These are phyloP conservation scores for Bauhinia variegata DNA, from an alignment of 306 rosid species.

Conservation along the genomic window DNA sequence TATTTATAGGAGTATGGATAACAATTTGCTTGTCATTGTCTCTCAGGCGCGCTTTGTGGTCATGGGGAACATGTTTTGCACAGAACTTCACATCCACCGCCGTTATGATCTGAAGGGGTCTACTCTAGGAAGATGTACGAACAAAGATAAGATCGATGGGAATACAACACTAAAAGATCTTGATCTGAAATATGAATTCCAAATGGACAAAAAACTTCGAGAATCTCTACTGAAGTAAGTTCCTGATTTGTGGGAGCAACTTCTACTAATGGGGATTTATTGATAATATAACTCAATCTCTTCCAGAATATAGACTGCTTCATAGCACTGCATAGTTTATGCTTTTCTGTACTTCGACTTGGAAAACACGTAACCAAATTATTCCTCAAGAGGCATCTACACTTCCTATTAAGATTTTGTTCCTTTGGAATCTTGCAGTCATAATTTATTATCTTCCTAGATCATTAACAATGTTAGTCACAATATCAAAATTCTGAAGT, in stretches of 20 bases:
- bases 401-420: too few species aligned
- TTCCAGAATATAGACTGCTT: too few species aligned
- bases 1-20: slow-evolving; percentile 23
- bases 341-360: too few species aligned
- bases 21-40: slow-evolving; percentile 36
- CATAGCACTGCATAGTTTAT: too few species aligned
- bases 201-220: slow-evolving; percentile 92
- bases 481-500: too few species aligned
- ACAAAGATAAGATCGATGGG: slow-evolving; percentile 56
- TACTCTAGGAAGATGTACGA: slow-evolving; percentile 75
- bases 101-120: slow-evolving; percentile 97
- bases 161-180: slow-evolving; percentile 87
- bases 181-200: slow-evolving; percentile 79
- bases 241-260: too few species aligned
- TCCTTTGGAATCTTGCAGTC: too few species aligned
- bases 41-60: slow-evolving; percentile 89
- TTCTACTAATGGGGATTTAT: too few species aligned
- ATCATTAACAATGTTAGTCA: not conserved
- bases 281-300: too few species aligned
- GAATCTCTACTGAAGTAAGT: slow-evolving; percentile 77
- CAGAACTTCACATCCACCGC: slow-evolving; percentile 84
- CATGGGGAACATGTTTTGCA: slow-evolving; percentile 98
- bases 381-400: too few species aligned
- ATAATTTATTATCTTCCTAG: not conserved
- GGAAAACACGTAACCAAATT: too few species aligned